These are phyloP conservation scores for Fomes fomentarius DNA, from an alignment of 1,284 basidiomycete genomes.

Conservation along the genomic window DNA sequence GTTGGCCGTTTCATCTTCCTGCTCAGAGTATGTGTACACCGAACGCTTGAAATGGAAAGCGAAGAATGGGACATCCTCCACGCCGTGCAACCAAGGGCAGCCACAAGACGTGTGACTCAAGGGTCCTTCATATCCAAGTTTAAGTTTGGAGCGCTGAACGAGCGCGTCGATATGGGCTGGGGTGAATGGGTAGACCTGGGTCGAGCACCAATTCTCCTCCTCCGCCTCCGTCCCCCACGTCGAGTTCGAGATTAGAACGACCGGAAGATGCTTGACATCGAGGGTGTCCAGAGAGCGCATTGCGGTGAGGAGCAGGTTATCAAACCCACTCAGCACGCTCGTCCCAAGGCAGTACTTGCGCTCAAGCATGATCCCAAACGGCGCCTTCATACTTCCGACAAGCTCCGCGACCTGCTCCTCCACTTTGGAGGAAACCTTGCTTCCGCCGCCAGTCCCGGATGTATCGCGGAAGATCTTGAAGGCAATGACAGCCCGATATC, in stretches of 20 bases:
- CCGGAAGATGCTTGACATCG: constrained; percentile 31
- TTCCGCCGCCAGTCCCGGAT: not conserved
- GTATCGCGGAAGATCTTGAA: constrained; percentile 35
- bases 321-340: constrained; percentile 29
- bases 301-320: constrained; percentile 28
- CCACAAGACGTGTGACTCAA: constrained; percentile 1
- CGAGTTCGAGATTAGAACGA: constrained; percentile 20
- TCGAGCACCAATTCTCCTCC: constrained; percentile 4
- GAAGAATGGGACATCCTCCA: constrained; percentile 32
- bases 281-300: constrained; percentile 11
- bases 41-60: constrained; percentile 19
- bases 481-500: constrained; percentile 35
- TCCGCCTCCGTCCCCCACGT: constrained; percentile 1
- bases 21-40: constrained; percentile 18
- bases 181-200: constrained; percentile 31
- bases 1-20: constrained; percentile 19
- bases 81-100: constrained; percentile 14
- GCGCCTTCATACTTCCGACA: constrained; percentile 21
- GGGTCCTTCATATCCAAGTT: not conserved
- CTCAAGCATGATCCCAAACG: constrained; percentile 34
- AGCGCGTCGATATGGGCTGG: constrained; percentile 29
- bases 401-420: constrained; percentile 1
- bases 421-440: not conserved
- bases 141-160: not conserved
- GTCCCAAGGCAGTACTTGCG: constrained; percentile 33